Percentiles rank a stretch among this genome's conserved stretches.
These are phyloP conservation scores for Aspergillus oerlinghausenensis DNA, from an alignment of 2,329 filamentous ascomycete genomes.

Conservation along the genomic window DNA sequence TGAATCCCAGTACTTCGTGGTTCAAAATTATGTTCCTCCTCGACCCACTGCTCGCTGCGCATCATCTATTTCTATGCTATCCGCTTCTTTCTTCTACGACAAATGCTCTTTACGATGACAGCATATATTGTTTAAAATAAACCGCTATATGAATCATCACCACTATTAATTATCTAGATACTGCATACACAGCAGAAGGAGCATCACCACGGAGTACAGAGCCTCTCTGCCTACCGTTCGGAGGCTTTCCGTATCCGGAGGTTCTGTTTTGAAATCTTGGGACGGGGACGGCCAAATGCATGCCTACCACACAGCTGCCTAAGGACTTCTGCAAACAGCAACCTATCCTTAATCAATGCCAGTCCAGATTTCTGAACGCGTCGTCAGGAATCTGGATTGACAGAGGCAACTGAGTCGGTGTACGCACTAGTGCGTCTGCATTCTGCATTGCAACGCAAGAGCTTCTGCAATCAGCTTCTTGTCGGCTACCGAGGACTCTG, in stretches of 20 bases:
- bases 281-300: neutral
- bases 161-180: neutral
- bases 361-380: neutral
- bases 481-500: constrained; percentile 5
- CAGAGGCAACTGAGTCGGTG: neutral
- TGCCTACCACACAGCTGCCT: neutral
- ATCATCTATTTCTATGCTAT: neutral
- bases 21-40: neutral
- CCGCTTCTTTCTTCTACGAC: neutral
- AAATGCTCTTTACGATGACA: neutral
- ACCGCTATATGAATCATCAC: neutral
- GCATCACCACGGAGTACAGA: neutral
- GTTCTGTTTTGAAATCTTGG: neutral
- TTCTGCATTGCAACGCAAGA: constrained; percentile 7
- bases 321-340: neutral
- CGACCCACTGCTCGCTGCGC: neutral
- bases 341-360: neutral
- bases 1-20: neutral
- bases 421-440: neutral
- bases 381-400: neutral
- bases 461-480: constrained; percentile 7
- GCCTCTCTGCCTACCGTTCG: neutral
- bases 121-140: neutral
- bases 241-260: neutral
- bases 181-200: neutral